Conservation (phyloP, 805 yeast species). For the Candida namnaoensis region DNA sequence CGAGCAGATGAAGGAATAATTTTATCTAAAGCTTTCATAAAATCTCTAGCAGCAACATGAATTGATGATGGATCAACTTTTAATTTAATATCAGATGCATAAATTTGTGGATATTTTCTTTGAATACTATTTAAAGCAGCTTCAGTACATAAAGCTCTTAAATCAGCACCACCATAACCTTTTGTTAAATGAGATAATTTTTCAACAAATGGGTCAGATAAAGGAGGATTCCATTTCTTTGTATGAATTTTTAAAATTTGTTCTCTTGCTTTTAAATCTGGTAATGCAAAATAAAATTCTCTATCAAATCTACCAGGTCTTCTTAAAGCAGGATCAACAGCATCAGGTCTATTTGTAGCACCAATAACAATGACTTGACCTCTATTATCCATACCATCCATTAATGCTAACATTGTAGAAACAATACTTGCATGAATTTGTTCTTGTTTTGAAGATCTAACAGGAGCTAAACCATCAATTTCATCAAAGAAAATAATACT, state of each 20-base stretch:
- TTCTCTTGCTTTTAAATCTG: conserved; percentile 70
- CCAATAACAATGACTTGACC: conserved; percentile 98
- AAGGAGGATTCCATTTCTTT: conserved; percentile 76
- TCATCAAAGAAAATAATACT: conserved; percentile 95
- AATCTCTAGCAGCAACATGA: conserved; percentile 72
- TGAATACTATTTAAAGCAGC: conserved; percentile 91
- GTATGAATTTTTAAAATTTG: conserved; percentile 83
- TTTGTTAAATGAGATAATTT: conserved; percentile 76
- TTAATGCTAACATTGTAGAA: conserved; percentile 85
- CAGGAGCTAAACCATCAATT: conserved; percentile 97
- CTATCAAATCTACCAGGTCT: conserved; percentile 97
- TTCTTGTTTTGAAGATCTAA: conserved; percentile 93
- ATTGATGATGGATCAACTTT: conserved; percentile 64
- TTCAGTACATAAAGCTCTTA: conserved; percentile 90
- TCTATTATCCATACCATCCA: conserved; percentile 99
- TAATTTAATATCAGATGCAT: conserved; percentile 64
- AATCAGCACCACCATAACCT: conserved; percentile 98
- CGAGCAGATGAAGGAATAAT: conserved; percentile 91
- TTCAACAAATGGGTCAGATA: conserved; percentile 45
- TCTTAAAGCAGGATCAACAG: conserved; percentile 95
- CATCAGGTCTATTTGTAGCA: conserved; percentile 96
- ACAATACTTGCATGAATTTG: conserved; percentile 98
- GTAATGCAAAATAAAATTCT: conserved; percentile 93
- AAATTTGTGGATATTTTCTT: conserved; percentile 88
- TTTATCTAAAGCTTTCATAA: conserved; percentile 75